A percentile compares a stretch with the other conserved stretches of the same genome.
Evolutionary conservation across 2,329 filamentous ascomycete genomes (phyloP).

Genomic region (Pyrenophora seminiperda): DNA sequence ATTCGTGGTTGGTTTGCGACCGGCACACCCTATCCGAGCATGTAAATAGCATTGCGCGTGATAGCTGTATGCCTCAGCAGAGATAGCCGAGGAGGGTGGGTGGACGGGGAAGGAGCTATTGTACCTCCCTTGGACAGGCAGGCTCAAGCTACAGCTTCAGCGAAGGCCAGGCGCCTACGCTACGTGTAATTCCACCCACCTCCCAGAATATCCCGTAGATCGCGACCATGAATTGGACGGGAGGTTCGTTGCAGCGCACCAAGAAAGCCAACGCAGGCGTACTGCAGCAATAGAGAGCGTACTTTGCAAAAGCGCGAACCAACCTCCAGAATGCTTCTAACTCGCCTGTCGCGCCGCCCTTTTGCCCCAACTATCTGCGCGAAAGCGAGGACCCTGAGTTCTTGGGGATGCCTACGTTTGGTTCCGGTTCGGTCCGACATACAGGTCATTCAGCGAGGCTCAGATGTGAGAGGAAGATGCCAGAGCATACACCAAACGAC

Average conservation of each 20-base stretch:
- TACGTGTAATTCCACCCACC: neutral
- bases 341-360: slow-evolving; percentile 22
- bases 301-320: slow-evolving; percentile 52
- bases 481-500: neutral
- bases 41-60: neutral
- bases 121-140: slow-evolving; percentile 9
- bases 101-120: slow-evolving; percentile 2
- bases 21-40: slow-evolving; percentile 10
- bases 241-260: slow-evolving; percentile 50
- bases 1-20: slow-evolving; percentile 6
- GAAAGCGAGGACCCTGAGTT: slow-evolving; percentile 14
- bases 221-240: slow-evolving; percentile 56
- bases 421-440: slow-evolving; percentile 17
- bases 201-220: neutral
- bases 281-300: slow-evolving; percentile 51
- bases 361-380: slow-evolving; percentile 32
- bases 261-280: slow-evolving; percentile 45
- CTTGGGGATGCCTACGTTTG: slow-evolving; percentile 10
- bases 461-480: neutral
- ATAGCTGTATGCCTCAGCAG: neutral
- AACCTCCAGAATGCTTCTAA: slow-evolving; percentile 32
- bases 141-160: slow-evolving; percentile 2
- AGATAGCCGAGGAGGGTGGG: neutral
- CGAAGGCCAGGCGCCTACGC: too few species aligned
- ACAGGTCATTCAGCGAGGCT: slow-evolving; percentile 12